phyloP scores from a whole-genome alignment of 306 rosid species.

The Cicer pinnatifidum region DNA sequence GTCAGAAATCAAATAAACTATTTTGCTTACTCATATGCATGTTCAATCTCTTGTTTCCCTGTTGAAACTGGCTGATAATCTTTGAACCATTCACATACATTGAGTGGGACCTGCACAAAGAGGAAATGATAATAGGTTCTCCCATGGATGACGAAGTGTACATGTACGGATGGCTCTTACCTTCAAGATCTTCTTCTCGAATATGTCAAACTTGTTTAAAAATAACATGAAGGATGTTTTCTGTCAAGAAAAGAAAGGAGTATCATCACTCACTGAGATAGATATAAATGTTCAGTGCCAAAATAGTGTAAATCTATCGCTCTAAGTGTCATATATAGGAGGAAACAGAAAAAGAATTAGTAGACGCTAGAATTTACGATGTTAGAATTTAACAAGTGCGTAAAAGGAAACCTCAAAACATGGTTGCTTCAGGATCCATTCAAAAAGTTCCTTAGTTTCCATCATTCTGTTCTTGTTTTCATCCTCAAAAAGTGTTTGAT shows the following conservation, averaged over 20 bases:
- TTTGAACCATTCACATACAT: conserved; percentile 90
- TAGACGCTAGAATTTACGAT: conserved; percentile 17
- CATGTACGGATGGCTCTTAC: conserved; percentile 55
- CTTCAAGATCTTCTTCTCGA: conserved; percentile 86
- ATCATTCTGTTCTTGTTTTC: conserved; percentile 90
- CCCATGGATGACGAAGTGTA: conserved; percentile 29
- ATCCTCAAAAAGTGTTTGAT: conserved; percentile 97
- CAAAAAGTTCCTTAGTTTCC: conserved; percentile 95
- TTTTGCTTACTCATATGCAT: conserved; percentile 83
- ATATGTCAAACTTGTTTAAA: conserved; percentile 92
- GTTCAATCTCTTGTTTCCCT: conserved; percentile 93
- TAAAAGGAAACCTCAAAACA: conserved; percentile 83
- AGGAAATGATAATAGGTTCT: conserved; percentile 41
- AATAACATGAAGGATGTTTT: conserved; percentile 98
- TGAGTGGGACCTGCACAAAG: conserved; percentile 80
- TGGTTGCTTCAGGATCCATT: conserved; percentile 91
- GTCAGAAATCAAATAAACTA: conserved; percentile 29
- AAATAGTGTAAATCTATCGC: conserved; percentile 4
- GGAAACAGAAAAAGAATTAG: neutral
- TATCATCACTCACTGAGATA: conserved; percentile 30
- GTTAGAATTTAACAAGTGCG: conserved; percentile 34
- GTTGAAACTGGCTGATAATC: conserved; percentile 91
- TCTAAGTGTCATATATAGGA: conserved; percentile 22
- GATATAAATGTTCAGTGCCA: conserved; percentile 3
- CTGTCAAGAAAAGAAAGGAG: conserved; percentile 55